These are phyloP conservation scores for Yarrowia keelungensis DNA, from an alignment of 805 yeast genomes.

Conservation along the genomic window DNA sequence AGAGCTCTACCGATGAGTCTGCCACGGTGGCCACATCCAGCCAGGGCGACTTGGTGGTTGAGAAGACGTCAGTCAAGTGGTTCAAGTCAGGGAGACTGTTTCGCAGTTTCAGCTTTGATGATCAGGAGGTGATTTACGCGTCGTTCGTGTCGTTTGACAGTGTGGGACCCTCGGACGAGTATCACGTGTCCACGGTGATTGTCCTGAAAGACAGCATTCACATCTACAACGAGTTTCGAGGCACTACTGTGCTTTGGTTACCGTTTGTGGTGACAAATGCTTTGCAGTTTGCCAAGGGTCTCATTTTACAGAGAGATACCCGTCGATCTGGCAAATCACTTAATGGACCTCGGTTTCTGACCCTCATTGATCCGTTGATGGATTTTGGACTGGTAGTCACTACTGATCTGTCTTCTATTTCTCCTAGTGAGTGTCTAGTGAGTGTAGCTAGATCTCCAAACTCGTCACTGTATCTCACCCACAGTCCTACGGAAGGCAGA, in stretches of 20 bases:
- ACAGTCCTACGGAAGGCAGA: constrained; percentile 55
- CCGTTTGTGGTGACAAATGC: constrained; percentile 72
- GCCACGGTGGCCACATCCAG: constrained; percentile 8
- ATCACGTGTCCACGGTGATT: constrained; percentile 26
- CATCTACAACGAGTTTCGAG: constrained; percentile 13
- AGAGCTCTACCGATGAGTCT: neutral
- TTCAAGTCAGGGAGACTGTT: constrained; percentile 59
- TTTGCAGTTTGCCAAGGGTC: constrained; percentile 70
- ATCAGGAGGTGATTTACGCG: constrained; percentile 61
- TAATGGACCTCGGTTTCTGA: constrained; percentile 57
- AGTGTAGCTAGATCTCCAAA: constrained; percentile 58
- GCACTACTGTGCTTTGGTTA: constrained; percentile 46
- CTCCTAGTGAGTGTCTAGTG: constrained; percentile 63
- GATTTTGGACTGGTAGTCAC: constrained; percentile 77
- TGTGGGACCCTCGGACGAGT: constrained; percentile 16
- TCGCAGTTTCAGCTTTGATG: constrained; percentile 59
- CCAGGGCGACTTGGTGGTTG: constrained; percentile 26
- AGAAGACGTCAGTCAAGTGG: constrained; percentile 47
- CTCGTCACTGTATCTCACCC: constrained; percentile 63
- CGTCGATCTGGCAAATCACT: constrained; percentile 40
- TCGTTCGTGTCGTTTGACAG: constrained; percentile 62
- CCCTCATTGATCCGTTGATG: constrained; percentile 74
- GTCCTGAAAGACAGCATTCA: constrained; percentile 28
- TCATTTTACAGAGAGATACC: constrained; percentile 63
- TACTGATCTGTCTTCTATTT: constrained; percentile 69